phyloP scores from a whole-genome alignment of 208 protist species.

The Endotrypanum monterogeii region DNA sequence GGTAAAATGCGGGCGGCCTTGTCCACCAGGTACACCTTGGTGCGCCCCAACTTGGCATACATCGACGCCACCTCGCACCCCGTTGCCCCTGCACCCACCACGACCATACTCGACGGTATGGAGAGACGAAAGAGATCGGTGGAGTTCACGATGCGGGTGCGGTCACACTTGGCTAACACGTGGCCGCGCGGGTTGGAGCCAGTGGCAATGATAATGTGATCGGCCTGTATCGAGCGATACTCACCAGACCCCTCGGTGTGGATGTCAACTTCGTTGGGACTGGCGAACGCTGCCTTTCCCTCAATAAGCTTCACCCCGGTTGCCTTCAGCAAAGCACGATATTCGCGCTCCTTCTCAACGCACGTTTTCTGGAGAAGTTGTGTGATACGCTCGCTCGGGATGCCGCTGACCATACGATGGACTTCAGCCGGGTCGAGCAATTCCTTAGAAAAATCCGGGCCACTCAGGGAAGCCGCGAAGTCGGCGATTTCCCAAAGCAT shows the following conservation, averaged over 20 bases:
- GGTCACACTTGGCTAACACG: constrained; percentile 42
- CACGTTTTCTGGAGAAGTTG: constrained; percentile 42
- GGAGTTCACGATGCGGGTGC: constrained; percentile 46
- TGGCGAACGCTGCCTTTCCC: constrained; percentile 65
- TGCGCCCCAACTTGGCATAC: constrained; percentile 64
- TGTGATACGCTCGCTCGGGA: constrained; percentile 40
- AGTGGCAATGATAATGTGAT: constrained; percentile 81
- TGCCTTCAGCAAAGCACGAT: constrained; percentile 26
- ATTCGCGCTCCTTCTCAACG: constrained; percentile 41
- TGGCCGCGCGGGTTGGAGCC: constrained; percentile 52
- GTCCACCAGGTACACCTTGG: constrained; percentile 62
- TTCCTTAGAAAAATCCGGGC: constrained; percentile 26
- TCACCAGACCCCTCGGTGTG: constrained; percentile 44
- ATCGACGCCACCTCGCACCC: constrained; percentile 83
- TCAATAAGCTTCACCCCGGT: constrained; percentile 57
- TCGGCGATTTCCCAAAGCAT: constrained; percentile 70
- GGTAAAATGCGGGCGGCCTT: constrained; percentile 54
- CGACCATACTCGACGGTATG: constrained; percentile 65
- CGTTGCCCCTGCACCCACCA: constrained; percentile 63
- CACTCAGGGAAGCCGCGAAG: constrained; percentile 37
- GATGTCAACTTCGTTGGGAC: constrained; percentile 54
- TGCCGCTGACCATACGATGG: constrained; percentile 12
- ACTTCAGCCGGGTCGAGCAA: constrained; percentile 37
- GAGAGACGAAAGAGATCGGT: constrained; percentile 55
- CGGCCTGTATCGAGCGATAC: constrained; percentile 57